Conservation (phyloP, 495 filamentous ascomycete genomes). For the Rusavskia elegans region DNA sequence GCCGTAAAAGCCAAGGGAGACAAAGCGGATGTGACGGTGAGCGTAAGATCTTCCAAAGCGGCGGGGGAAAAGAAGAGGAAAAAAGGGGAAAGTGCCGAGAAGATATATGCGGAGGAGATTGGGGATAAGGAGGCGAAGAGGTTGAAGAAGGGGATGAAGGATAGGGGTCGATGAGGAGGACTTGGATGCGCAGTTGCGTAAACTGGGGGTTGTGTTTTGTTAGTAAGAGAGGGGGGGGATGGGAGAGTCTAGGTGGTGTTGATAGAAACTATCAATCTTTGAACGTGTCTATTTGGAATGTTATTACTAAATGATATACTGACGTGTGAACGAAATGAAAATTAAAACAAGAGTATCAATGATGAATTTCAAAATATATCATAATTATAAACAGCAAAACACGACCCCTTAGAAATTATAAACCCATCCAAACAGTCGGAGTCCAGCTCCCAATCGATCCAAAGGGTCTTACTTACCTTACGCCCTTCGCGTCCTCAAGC, state of each 20-base stretch:
- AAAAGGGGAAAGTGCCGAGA: neutral
- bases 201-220: neutral
- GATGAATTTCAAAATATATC: too few relatives aligned
- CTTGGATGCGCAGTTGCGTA: neutral
- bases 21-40: slow-evolving; percentile 51
- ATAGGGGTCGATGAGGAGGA: slow-evolving; percentile 28
- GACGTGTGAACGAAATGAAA: too few relatives aligned
- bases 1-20: slow-evolving; percentile 8
- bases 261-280: too few relatives aligned
- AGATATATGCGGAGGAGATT: slow-evolving; percentile 29
- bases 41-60: slow-evolving; percentile 47
- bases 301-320: too few relatives aligned
- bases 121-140: slow-evolving; percentile 50
- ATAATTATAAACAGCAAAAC: too few relatives aligned
- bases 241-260: too few relatives aligned
- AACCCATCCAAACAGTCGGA: neutral
- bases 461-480: neutral
- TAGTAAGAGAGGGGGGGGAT: too few relatives aligned
- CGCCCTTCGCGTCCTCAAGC: neutral
- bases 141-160: slow-evolving; percentile 47
- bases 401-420: too few relatives aligned
- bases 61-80: neutral
- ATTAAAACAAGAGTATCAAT: too few relatives aligned
- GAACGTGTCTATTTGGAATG: too few relatives aligned
- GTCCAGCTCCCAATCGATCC: neutral